These are phyloP conservation scores for Podospora tetraspora DNA, from an alignment of 495 filamentous ascomycete genomes.

Conservation along the genomic window DNA sequence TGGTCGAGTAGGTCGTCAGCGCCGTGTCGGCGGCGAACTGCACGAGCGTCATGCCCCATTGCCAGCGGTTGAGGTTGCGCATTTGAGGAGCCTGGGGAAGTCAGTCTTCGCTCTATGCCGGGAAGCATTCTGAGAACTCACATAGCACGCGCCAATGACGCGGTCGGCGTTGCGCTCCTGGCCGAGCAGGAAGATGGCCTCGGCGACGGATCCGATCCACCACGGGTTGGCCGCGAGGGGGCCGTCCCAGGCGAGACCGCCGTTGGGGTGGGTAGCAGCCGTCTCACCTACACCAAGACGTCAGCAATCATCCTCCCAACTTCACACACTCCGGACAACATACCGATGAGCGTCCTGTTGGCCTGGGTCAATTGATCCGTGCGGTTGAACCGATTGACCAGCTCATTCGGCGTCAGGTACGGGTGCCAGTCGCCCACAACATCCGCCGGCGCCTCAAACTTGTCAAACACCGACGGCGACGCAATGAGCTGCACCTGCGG, in stretches of 20 bases:
- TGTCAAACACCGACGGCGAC: slow-evolving; percentile 40
- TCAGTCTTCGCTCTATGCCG: too few relatives aligned
- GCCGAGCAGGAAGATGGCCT: slow-evolving; percentile 64
- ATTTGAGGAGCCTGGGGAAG: slow-evolving; percentile 32
- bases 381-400: slow-evolving; percentile 33
- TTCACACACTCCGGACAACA: slow-evolving; percentile 30
- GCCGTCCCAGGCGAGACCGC: slow-evolving; percentile 44
- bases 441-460: slow-evolving; percentile 34
- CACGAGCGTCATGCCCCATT: slow-evolving; percentile 44
- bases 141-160: slow-evolving; percentile 37
- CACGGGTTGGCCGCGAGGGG: slow-evolving; percentile 34
- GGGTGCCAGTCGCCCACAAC: slow-evolving; percentile 44
- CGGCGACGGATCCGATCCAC: slow-evolving; percentile 57
- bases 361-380: slow-evolving; percentile 40
- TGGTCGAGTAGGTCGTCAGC: slow-evolving; percentile 42
- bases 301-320: neutral
- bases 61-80: slow-evolving; percentile 40
- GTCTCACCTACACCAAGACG: slow-evolving; percentile 40
- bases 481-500: slow-evolving; percentile 59
- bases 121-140: too few relatives aligned
- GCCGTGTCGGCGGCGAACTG: slow-evolving; percentile 51
- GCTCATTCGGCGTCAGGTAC: slow-evolving; percentile 31
- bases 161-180: slow-evolving; percentile 61
- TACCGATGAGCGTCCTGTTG: slow-evolving; percentile 32
- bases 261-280: slow-evolving; percentile 49